Evolutionary conservation across 352 stramenopile genomes (phyloP), one percentile per base, ranked within the genome.

Genomic region (Globisporangium parvum): DNA sequence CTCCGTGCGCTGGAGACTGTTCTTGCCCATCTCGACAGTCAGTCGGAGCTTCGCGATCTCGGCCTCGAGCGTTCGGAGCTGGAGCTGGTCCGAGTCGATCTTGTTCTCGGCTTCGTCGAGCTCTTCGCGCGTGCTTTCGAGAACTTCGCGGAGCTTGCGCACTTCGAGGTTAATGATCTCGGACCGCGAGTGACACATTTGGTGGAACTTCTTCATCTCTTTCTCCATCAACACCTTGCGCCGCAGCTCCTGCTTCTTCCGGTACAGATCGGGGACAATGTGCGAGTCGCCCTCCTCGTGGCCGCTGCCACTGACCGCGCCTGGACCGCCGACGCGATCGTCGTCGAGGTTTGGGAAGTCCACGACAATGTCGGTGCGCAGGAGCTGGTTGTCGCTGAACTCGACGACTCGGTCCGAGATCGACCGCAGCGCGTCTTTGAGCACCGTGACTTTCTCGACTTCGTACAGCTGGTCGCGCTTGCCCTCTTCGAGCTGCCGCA

Each of bases 221-320:
- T 86, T 87, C 33, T 92, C 82, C 74, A 86, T 71, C 24, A 87
- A 53, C 21, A 88, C 74, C 48, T 88, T 86, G 47, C 75, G 76
- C 0, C 75, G 75, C 31, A 92, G 69, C 50, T 89, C 77, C 18
- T 76, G 70, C 57, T 90, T 90, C 63, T 81, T 82, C n/a, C 71
- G 77, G 18, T 86, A 66, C 23, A 91, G 40, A 17, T 91, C 79
- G 4, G 78, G 75, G 17, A 80, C 75, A 2, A 82, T 39, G 10
- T 71, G 28, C 45, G 67, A 67, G 51, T 77, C 66, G 10, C 47
- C 39, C 3, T 50, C 51, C 21, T 66, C 65, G 9, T 44, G 45
- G 5, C 23, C 23, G 20, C 18, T 9, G 3, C 45, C 39, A 0
- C 23, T 35, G 12, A 67, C 63, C 17, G 69, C 49, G 1, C 31